Base-by-base conservation (phyloP, 1,284 basidiomycete genomes). In the Heterobasidion irregulare region DNA sequence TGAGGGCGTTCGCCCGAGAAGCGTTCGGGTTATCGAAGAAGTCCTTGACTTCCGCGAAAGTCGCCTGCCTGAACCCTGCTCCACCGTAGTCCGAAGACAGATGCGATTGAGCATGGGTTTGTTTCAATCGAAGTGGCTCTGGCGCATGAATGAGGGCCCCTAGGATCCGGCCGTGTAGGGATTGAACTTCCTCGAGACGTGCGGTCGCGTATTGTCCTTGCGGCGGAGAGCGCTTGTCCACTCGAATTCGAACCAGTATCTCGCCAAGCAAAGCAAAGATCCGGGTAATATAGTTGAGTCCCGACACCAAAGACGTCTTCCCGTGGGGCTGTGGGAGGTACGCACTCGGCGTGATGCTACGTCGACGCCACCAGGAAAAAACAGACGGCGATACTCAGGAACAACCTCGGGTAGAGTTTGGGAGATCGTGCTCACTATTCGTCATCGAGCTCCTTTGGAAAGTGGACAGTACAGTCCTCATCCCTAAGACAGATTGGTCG, bases 11-110 rank as follows among this genome's bases (percentile, higher is more conserved):
- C 53, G 82, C 86, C 32, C 88, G 79, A 10, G 83, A 89, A 4
- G 90, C 89, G 60, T 90, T 89, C 15, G 92, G 90, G 65, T 93
- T 90, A 61, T 91, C 86, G 65, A 94, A 92, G 67, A 93, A 90
- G 66, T 92, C 86, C 66, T 87, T 89, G 61, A 94, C 86, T 68
- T 92, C 89, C 1, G 84, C 85, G 58, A 90, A 89, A 7, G 91
- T 89, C 10, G 85, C 83, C 68, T 90, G 86, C 45, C 84, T 74
- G 73, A 89, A 91, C 16, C 80, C 82, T 50, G 81, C 78, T 33
- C 82, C 84, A 7, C 82, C 80, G 56, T 78, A 85, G 59, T 87
- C 86, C 16, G 76, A 69, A n/a, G 79, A 75, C 49, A 80, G 67
- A 53, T 78, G 74, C 38, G 72, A 66, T 56, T 76, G 75, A 50